A percentile compares a stretch with the other conserved stretches of the same genome.
Conservation (phyloP, 2,329 filamentous ascomycete species). For the Diaporthe amygdali region DNA sequence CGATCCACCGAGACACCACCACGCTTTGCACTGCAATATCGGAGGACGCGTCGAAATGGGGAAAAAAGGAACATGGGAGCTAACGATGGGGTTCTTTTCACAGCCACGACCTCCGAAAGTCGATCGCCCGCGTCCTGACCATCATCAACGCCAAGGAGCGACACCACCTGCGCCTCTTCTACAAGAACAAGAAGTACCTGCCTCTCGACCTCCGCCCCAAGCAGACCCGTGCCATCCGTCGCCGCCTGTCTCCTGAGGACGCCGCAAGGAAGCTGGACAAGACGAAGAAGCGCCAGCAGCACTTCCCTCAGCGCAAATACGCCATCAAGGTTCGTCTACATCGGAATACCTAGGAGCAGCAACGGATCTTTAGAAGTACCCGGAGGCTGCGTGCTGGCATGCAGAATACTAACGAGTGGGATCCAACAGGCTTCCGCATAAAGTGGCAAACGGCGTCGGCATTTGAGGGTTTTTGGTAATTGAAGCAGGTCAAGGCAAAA, state of each 20-base stretch:
- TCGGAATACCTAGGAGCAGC: neutral
- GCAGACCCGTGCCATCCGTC: slow-evolving; percentile 97
- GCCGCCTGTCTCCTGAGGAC: slow-evolving; percentile 92
- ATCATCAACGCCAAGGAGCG: slow-evolving; percentile 99
- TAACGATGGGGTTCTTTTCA: slow-evolving; percentile 34
- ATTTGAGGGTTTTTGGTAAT: slow-evolving; percentile 26
- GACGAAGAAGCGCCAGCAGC: slow-evolving; percentile 92
- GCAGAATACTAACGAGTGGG: slow-evolving; percentile 2
- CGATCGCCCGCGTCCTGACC: slow-evolving; percentile 97
- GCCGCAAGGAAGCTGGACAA: slow-evolving; percentile 84
- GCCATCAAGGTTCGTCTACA: slow-evolving; percentile 86
- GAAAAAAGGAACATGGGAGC: slow-evolving; percentile 18
- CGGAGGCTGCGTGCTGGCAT: neutral
- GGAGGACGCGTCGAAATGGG: slow-evolving; percentile 2
- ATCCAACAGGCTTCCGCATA: slow-evolving; percentile 25
- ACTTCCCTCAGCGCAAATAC: slow-evolving; percentile 99
- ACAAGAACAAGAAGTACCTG: slow-evolving; percentile 99
- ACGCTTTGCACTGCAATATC: neutral
- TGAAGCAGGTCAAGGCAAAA: slow-evolving; percentile 24
- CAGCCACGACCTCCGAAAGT: slow-evolving; percentile 99
- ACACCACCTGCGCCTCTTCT: slow-evolving; percentile 96
- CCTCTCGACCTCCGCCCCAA: slow-evolving; percentile 98
- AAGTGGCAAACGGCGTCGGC: slow-evolving; percentile 24
- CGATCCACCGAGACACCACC: neutral
- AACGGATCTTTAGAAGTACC: neutral